Base-by-base conservation (phyloP, 805 yeast genomes). In the Saccharomycopsis fibuligera region DNA sequence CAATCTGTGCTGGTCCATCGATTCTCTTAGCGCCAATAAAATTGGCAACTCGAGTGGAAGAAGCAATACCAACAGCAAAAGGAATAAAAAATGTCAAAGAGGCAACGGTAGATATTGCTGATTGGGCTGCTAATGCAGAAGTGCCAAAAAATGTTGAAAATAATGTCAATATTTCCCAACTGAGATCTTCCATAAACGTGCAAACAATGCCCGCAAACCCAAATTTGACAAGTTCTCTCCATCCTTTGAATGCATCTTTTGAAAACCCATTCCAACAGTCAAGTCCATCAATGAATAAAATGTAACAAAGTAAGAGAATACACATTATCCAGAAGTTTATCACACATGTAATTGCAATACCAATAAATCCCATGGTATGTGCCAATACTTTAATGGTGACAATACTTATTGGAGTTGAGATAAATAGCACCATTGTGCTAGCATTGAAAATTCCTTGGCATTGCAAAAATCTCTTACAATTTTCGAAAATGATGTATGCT, bases 381-480 rank as follows among this genome's bases (percentile, higher is more conserved):
- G 81, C 85, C 45, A 82, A 66, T 6, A 72, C 54, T 64, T 79
- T 80, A 51, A 79, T 79, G 48, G 77, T 61, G 14, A 76, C 29
- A 25, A 74, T 64, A 57, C 77, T 79, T 41, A 79, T 44, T 1
- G 89, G 89, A 1, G 82, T 75, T 9, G 76, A 70, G 10, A 79
- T 54, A 16, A 73, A 57, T 35, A 86, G 66, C 10, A 81, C 83
- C 54, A 79, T 77, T 5, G 95, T 84, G 8, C 90, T 83, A 3
- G 96, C 95, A 59, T 86, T 83, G 69, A 85, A 89, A 12, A 87
- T 81, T 29, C 87, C 86, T 63, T 88, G 96, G 0, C 95, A 86
- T 67, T 87, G 96, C 50, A 88, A 65, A 58, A 75, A 87, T 50
- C 95, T 70, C 65, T 89, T 88, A 24, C 88, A 80, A 37, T 87